Base-by-base conservation (phyloP, 129 eudicot genomes). In the Oenanthe sinensis region DNA sequence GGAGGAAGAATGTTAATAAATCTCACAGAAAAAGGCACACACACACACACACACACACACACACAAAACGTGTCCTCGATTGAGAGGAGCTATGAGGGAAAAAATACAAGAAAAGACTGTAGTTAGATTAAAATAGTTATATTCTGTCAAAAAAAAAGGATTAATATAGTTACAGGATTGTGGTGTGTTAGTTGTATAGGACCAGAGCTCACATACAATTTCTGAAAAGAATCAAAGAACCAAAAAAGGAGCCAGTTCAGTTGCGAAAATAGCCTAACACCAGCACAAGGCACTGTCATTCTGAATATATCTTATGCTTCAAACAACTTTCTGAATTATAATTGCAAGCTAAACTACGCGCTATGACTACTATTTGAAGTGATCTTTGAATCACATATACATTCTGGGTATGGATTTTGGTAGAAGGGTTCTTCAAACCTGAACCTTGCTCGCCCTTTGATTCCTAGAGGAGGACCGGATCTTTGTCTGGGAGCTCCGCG, bases 351-450 rank as follows among this genome's bases (percentile, higher is more conserved):
- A 72, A 54, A 22, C 72, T 67, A 36, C 20, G 75, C 43, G 39
- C 46, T 36, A 70, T 5, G 75, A 39, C 58, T 74, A 46, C 40
- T 77, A 17, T 46, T 75, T 4, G 26, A 33, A 52, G 46, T 63
- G 46, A 37, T 45, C 79, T 79, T 72, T 68, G 89, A 86, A 42
- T 49, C 52, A 65, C 98, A 94, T 79, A 94, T 91, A 79, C 98
- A 94, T 84, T 94, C 98, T 17, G 98, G 98, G 79, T 73, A 91
- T 58, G 98, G 97, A 78, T 94, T 94, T 83, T 91, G 90, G 87
- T 91, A 94, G 74, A 94, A 94, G 12, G 97, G 87, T 84, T 94
- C 98, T 79, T 94, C 98, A 50, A 80, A 86, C 84, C 89, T 87
- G 69, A 78, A 85, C 72, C 92, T 85, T 33, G 93, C 98, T 46